Percentiles rank a stretch among this genome's conserved stretches.
These are phyloP conservation scores for Cryptosporidium sp. DNA, from an alignment of 169 alveolate species.

Conservation along the genomic window DNA sequence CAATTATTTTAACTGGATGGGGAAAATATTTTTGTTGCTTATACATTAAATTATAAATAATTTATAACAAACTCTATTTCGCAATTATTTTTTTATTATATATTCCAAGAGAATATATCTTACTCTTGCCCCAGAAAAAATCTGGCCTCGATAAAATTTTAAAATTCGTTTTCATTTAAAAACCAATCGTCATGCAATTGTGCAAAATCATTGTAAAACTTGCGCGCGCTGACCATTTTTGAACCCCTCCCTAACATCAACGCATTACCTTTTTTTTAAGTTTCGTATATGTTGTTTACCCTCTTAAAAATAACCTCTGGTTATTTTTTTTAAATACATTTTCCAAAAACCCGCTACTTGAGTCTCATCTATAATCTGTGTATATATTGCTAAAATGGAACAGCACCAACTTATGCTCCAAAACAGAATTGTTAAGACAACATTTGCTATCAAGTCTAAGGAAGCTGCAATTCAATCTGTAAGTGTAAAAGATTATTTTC, in stretches of 20 bases:
- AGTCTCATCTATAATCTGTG: neutral
- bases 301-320: neutral
- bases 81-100: no score
- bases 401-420: constrained; percentile 62
- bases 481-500: neutral
- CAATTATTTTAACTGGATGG: neutral
- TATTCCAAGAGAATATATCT: neutral
- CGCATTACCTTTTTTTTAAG: neutral
- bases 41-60: no score
- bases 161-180: neutral
- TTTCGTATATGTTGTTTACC: neutral
- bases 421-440: constrained; percentile 65
- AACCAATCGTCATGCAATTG: neutral
- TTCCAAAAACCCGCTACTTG: neutral
- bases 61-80: no score
- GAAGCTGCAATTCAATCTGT: constrained; percentile 75
- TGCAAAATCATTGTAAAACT: neutral
- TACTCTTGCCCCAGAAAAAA: no score
- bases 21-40: neutral
- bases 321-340: neutral
- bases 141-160: neutral
- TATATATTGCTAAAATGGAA: constrained; percentile 30
- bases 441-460: constrained; percentile 67
- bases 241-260: neutral
- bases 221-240: constrained; percentile 6